Evolutionary conservation across 495 filamentous ascomycete genomes (phyloP).

Genomic region (Aspergillus carlsbadensis): DNA sequence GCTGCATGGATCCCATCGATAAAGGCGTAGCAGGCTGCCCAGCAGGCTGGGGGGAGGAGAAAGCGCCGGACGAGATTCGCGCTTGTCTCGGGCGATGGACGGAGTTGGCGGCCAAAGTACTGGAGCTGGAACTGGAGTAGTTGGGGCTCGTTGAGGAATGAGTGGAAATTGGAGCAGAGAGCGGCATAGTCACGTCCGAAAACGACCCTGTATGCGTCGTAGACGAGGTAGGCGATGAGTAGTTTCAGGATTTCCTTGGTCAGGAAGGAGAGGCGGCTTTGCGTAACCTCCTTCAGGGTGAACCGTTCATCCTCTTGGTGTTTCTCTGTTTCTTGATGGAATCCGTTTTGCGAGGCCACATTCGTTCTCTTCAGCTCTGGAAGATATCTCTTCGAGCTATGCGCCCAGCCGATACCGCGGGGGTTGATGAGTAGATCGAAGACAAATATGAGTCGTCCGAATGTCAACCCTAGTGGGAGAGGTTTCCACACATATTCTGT

Average conservation of each 20-base stretch:
- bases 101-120: neutral
- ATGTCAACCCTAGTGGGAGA: slow-evolving; percentile 10
- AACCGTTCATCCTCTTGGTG: neutral
- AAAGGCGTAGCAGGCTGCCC: slow-evolving; percentile 19
- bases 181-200: slow-evolving; percentile 8
- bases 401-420: slow-evolving; percentile 20
- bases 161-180: slow-evolving; percentile 8
- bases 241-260: neutral
- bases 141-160: neutral
- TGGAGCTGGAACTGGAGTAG: neutral
- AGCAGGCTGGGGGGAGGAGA: slow-evolving; percentile 16
- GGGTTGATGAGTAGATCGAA: slow-evolving; percentile 19
- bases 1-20: slow-evolving; percentile 18
- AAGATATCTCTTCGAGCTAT: slow-evolving; percentile 17
- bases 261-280: slow-evolving; percentile 5
- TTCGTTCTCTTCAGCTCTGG: neutral
- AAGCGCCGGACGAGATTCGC: slow-evolving; percentile 5
- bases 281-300: neutral
- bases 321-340: neutral
- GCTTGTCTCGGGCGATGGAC: slow-evolving; percentile 1
- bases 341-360: neutral
- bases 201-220: slow-evolving; percentile 14
- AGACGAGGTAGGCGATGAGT: slow-evolving; percentile 9
- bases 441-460: slow-evolving; percentile 6
- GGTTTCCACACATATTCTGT: slow-evolving; percentile 16